Base-by-base conservation (phyloP, 2,329 filamentous ascomycete species). In the Fusarium sororula region DNA sequence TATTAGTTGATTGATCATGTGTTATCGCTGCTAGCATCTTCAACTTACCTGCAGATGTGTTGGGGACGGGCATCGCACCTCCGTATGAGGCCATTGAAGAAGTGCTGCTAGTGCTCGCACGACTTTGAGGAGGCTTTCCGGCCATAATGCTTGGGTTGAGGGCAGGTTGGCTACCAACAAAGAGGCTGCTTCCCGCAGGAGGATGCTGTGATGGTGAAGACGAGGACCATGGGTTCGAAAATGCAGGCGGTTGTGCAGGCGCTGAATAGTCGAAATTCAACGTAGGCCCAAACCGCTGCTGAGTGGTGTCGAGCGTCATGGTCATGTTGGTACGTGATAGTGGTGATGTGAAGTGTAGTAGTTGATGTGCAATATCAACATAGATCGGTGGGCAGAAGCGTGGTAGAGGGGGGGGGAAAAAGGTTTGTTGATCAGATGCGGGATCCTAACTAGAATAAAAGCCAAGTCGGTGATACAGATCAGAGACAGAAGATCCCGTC, bases 261-360 rank as follows among this genome's bases (percentile, higher is more conserved):
- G 84, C 82, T 68, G 86, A 84, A 84, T 94, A 94, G 82, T 96
- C 94, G 87, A 96, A 96, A 83, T 90, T 91, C 86, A 97, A 84
- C 82, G 89, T 84, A 81, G 88, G 90, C 80, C 89, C 93, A 85
- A 93, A 94, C 83, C 90, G 90, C 86, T 91, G 94, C 85, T 96
- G 94, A 83, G 95, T 93, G 80, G 91, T 91, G 86, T 98, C 94
- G 87, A 98, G 90, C 84, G 95, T 94, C 94, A 98, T 97, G 86
- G 94, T 96, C 95, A 98, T 98, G 83, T 84, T 90, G 85, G 76
- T 63, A 68, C 68, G 53, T 63, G 48, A 62, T 64, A 58, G 63
- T 53, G 69, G 64, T 68, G 63, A 67, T 75, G 69, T 70, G 39
- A 45, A 68, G 62, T 67, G 66, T 38, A 64, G 64, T 45, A 39